phyloP scores from a whole-genome alignment of 73 alveolate genomes.

The Paramecium biaurelia region DNA sequence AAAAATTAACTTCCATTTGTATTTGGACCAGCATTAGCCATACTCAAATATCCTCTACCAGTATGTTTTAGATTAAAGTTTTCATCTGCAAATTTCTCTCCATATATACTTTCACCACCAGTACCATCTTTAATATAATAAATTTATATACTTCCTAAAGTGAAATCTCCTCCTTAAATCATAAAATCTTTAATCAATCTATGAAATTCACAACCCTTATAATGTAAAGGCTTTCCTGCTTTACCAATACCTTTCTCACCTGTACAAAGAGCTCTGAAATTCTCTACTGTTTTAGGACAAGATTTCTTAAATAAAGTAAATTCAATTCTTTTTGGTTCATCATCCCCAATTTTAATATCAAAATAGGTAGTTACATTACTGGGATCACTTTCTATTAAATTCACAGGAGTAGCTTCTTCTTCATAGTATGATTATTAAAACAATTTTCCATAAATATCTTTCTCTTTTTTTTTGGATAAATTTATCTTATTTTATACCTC shows the following conservation, averaged over 20 bases:
- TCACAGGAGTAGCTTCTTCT: slow-evolving; percentile 71
- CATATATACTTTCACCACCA: slow-evolving; percentile 92
- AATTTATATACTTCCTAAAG: slow-evolving; percentile 53
- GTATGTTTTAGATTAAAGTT: slow-evolving; percentile 79
- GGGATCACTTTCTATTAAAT: slow-evolving; percentile 62
- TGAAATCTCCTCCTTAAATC: slow-evolving; percentile 96
- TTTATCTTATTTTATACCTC: slow-evolving; percentile 65
- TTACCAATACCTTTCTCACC: slow-evolving; percentile 90
- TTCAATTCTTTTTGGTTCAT: slow-evolving; percentile 84
- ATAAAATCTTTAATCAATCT: slow-evolving; percentile 85
- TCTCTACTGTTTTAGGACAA: slow-evolving; percentile 96
- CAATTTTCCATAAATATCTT: slow-evolving; percentile 72
- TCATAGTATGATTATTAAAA: slow-evolving; percentile 85
- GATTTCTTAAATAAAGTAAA: slow-evolving; percentile 89
- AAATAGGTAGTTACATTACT: slow-evolving; percentile 79
- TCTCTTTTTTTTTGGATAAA: slow-evolving; percentile 65
- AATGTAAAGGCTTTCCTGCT: slow-evolving; percentile 71
- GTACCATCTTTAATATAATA: slow-evolving; percentile 70
- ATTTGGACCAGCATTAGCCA: slow-evolving; percentile 94
- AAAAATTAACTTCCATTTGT: slow-evolving; percentile 95
- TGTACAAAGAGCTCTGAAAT: slow-evolving; percentile 98
- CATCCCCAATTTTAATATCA: slow-evolving; percentile 87
- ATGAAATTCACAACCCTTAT: slow-evolving; percentile 84
- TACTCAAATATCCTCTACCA: slow-evolving; percentile 89
- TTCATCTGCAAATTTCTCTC: slow-evolving; percentile 92